phyloP scores from a whole-genome alignment of 306 rosid species.

The Inga leiocalycina region DNA sequence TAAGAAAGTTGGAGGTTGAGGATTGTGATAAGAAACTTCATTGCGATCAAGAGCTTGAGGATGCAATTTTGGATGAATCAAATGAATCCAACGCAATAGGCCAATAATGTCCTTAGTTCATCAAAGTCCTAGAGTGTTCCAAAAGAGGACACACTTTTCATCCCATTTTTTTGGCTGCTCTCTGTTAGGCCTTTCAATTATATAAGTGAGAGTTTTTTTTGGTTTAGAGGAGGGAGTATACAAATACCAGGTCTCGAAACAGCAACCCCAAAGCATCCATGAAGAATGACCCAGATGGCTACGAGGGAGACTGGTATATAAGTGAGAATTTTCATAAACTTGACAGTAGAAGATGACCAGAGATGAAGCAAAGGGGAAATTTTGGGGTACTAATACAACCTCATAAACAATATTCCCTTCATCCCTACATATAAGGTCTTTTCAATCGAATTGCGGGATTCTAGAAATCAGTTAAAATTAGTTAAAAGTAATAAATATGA shows the following conservation, averaged over 20 bases:
- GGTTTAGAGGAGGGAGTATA: too few relatives aligned
- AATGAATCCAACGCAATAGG: background rate
- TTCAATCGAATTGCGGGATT: too few relatives aligned
- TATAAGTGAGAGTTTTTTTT: background rate
- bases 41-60: background rate
- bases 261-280: too few relatives aligned
- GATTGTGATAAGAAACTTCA: background rate
- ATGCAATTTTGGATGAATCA: background rate
- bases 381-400: background rate
- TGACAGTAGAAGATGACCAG: background rate
- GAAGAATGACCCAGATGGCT: too few relatives aligned
- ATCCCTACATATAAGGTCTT: too few relatives aligned
- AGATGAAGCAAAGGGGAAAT: background rate
- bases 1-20: background rate
- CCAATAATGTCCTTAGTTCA: background rate
- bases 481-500: too few relatives aligned
- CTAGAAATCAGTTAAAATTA: too few relatives aligned
- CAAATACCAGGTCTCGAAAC: too few relatives aligned
- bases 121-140: background rate
- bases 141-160: background rate
- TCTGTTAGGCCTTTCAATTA: background rate
- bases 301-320: too few relatives aligned
- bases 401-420: background rate
- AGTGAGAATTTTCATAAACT: background rate
- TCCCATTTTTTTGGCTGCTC: background rate